These are phyloP conservation scores for Tetraselmis chui DNA, from an alignment of 139 green algal genomes.

Conservation along the genomic window DNA sequence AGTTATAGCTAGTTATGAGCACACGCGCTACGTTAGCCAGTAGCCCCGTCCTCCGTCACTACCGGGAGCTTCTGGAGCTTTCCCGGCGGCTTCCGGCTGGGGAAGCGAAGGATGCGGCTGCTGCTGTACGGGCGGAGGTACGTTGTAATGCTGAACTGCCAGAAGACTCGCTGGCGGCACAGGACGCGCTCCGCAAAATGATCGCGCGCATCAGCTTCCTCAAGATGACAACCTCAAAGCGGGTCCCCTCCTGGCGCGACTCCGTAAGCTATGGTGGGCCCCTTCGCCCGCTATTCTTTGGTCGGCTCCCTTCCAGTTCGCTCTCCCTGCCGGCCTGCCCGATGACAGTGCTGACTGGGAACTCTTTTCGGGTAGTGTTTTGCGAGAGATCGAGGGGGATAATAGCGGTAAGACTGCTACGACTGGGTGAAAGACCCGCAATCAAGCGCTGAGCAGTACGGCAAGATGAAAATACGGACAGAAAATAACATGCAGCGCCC, in stretches of 20 bases:
- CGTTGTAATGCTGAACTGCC: slow-evolving; percentile 17
- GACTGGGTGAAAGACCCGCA: neutral
- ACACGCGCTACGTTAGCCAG: neutral
- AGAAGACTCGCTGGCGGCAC: slow-evolving; percentile 12
- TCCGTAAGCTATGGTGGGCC: slow-evolving; percentile 11
- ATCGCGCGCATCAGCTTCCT: slow-evolving; percentile 48
- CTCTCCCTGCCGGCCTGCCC: slow-evolving; percentile 44
- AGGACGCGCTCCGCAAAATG: slow-evolving; percentile 45
- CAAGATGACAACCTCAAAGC: slow-evolving; percentile 37
- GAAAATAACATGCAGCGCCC: no score
- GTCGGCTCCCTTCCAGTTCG: no score
- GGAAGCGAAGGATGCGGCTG: neutral
- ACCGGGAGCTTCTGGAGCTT: slow-evolving; percentile 42
- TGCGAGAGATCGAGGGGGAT: neutral
- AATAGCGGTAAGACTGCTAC: neutral
- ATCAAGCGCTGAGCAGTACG: neutral
- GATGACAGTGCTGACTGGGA: slow-evolving; percentile 27
- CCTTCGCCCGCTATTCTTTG: no score
- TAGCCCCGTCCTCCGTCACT: slow-evolving; percentile 25
- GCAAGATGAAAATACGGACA: no score
- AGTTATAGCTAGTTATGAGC: no score
- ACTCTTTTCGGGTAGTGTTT: slow-evolving; percentile 8
- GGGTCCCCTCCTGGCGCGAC: slow-evolving; percentile 16
- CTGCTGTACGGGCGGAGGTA: slow-evolving; percentile 25
- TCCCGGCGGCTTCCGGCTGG: slow-evolving; percentile 28